Evolutionary conservation across 2,329 filamentous ascomycete species (phyloP).

Genomic region (Trichoderma koningiopsis): DNA sequence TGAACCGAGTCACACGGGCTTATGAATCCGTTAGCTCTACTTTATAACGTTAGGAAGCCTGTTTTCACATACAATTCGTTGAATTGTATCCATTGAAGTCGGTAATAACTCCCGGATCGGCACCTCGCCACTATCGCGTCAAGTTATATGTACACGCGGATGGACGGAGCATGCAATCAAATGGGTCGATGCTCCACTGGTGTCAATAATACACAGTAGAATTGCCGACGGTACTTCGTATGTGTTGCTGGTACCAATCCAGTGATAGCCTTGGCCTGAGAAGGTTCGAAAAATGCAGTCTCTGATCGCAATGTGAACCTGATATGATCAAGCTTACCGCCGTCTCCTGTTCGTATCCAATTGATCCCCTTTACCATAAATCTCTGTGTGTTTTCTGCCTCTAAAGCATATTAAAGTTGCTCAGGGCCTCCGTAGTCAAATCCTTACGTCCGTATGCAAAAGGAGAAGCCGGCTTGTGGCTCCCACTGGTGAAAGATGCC

Average conservation of each 20-base stretch:
- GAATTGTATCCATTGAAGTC: not conserved
- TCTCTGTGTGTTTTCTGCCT: not conserved
- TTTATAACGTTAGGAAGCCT: not conserved
- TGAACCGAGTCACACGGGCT: not conserved
- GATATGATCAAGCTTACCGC: not conserved
- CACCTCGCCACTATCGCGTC: not conserved
- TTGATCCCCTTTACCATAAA: not conserved
- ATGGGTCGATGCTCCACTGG: slow-evolving; percentile 2
- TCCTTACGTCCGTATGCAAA: not conserved
- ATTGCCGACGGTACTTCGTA: not conserved
- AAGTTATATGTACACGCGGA: not conserved
- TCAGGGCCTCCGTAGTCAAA: not conserved
- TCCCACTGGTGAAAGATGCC: not conserved
- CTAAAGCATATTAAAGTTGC: not conserved
- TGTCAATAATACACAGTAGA: not conserved
- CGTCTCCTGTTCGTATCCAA: not conserved
- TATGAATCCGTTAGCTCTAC: not conserved
- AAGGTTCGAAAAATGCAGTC: not conserved
- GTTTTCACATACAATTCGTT: not conserved
- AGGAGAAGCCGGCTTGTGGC: not conserved
- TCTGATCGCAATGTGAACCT: not conserved
- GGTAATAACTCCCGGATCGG: slow-evolving; percentile 11
- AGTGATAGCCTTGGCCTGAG: not conserved
- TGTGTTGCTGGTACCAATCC: not conserved
- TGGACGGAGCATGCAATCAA: not conserved